Evolutionary conservation across 2,329 filamentous ascomycete genomes (phyloP), one percentile per base, ranked within the genome.

Genomic region (Colletotrichum destructivum): DNA sequence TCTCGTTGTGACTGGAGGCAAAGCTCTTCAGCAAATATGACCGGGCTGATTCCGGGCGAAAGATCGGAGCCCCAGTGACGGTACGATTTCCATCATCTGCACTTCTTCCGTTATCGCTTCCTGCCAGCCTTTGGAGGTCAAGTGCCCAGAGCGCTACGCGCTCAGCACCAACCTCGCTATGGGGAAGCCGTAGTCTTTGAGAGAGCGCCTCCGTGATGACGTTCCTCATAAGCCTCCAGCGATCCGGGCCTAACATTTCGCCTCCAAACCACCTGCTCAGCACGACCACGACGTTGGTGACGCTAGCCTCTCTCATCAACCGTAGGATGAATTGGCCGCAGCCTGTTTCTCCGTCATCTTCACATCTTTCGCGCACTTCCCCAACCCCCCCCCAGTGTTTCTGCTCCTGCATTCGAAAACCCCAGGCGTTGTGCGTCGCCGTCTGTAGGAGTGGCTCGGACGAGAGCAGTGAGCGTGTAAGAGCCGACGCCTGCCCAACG

Each of bases 41-140:
- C 63, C 86, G 83, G 13, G 94, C 93, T 6, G 88, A 88, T 77
- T 96, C 91, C 1, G 95, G 91, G 21, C 89, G 89, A 76, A 95
- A 91, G 31, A 96, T 92, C 1, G 93, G 91, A 81, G 96, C 89
- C 2, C 89, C 88, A 5, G 85, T 79, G 7, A 83, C 81, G 1
- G 78, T 77, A 0, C 80, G 82, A 46, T 78, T 77, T 52, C 78
- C 76, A 6, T 69, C 57, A 68, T 73, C 35, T 67, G 77, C 62
- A 59, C 76, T 52, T 6, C 40, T n/a, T 21, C 2, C 31, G 21
- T 21, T 51, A 13, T 35, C 31, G 11, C 31, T 55, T 18, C 42
- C 81, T 15, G 18, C 5, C 18, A 35, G 31, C 35, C 31, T 85
- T 71, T 90, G 87, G 0, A 87, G 77, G 74, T 91, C 89, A 16